These are phyloP conservation scores for Lindgomyces ingoldianus DNA, from an alignment of 495 filamentous ascomycete species.

Conservation along the genomic window DNA sequence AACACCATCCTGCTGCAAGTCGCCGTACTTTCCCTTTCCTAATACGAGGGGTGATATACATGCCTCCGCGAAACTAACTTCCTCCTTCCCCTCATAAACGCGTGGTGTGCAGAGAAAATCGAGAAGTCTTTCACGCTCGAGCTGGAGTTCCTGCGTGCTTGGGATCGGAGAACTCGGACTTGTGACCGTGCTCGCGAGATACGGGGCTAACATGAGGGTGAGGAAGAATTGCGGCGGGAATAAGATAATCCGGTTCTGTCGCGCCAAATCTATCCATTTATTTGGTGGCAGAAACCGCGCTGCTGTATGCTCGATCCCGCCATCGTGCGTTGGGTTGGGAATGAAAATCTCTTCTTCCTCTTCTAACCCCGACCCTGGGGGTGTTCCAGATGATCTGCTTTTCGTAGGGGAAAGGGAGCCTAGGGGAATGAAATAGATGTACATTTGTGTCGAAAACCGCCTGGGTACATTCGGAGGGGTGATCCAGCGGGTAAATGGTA, in stretches of 20 bases:
- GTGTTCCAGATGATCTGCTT: not conserved
- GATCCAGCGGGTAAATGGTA: conserved; percentile 90
- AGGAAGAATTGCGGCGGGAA: conserved; percentile 91
- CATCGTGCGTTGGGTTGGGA: conserved; percentile 73
- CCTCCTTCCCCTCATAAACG: conserved; percentile 45
- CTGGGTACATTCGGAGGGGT: conserved; percentile 71
- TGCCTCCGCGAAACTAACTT: conserved; percentile 72
- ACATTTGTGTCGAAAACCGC: conserved; percentile 93
- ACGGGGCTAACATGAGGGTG: conserved; percentile 63
- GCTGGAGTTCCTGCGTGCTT: conserved; percentile 48
- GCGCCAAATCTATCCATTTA: conserved; percentile 67
- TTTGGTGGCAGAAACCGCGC: conserved; percentile 71
- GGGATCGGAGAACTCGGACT: conserved; percentile 40
- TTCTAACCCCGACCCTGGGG: conserved; percentile 30
- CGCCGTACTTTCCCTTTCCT: conserved; percentile 53
- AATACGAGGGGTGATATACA: conserved; percentile 70
- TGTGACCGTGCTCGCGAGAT: conserved; percentile 49
- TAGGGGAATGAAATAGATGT: conserved; percentile 87
- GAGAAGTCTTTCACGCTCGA: conserved; percentile 58
- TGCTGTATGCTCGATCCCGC: conserved; percentile 80
- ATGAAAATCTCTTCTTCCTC: conserved; percentile 42
- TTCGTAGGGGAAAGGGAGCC: conserved; percentile 45
- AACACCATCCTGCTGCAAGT: conserved; percentile 45
- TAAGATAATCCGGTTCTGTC: conserved; percentile 69
- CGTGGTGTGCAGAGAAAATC: conserved; percentile 54